A percentile compares a stretch with the other conserved stretches of the same genome.
Evolutionary conservation across 2,329 filamentous ascomycete species (phyloP).

Genomic region (Pseudogymnoascus pannorum): DNA sequence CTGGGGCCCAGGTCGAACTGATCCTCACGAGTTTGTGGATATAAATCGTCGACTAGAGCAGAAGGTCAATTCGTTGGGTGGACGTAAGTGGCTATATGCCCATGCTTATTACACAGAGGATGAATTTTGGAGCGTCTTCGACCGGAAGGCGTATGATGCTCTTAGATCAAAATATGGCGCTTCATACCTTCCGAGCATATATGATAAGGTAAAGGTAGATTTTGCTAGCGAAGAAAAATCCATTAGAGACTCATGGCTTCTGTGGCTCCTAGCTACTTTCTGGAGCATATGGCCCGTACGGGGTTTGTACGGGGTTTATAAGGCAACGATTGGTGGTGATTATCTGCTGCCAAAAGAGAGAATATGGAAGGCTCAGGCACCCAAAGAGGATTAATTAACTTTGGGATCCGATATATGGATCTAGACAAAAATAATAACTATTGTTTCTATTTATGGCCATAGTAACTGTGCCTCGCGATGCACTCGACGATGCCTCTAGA

Average conservation of each 20-base stretch:
- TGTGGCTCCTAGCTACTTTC: conserved; percentile 23
- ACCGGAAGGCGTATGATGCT: conserved; percentile 50
- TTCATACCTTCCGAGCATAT: conserved; percentile 44
- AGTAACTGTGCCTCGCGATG: neutral
- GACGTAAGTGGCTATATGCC: conserved; percentile 81
- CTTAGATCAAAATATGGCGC: conserved; percentile 58
- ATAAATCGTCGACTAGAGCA: conserved; percentile 66
- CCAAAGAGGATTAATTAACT: neutral
- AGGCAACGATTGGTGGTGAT: conserved; percentile 22
- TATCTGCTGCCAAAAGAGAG: conserved; percentile 22
- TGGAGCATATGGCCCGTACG: conserved; percentile 27
- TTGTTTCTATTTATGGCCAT: neutral
- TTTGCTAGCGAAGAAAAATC: conserved; percentile 24
- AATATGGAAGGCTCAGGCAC: neutral
- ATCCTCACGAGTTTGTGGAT: conserved; percentile 48
- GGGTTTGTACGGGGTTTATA: conserved; percentile 26
- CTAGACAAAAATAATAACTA: neutral
- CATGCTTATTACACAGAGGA: conserved; percentile 71
- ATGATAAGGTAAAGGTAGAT: conserved; percentile 40
- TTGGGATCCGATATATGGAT: neutral
- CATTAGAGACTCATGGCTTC: conserved; percentile 27
- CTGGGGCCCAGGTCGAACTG: conserved; percentile 66
- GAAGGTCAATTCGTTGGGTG: conserved; percentile 60
- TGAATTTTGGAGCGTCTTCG: conserved; percentile 61
- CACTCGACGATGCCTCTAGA: neutral